Evolutionary conservation across 139 green algal species (phyloP), one percentile per base, ranked within the genome.

Genomic region (Coelastrella sp.): DNA sequence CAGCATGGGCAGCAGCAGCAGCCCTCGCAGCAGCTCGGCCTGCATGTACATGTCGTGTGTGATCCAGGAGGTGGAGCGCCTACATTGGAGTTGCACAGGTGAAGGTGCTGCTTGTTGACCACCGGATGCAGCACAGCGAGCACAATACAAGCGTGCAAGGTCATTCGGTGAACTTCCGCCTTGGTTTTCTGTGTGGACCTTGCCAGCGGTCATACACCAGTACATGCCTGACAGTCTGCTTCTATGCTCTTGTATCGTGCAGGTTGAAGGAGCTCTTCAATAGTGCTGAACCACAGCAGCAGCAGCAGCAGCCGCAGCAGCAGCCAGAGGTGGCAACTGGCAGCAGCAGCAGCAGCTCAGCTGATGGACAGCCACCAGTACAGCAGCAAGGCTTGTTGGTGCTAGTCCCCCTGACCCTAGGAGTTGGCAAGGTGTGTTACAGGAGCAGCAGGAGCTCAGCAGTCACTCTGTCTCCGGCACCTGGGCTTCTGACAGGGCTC

Each of bases 371-470:
- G 79, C 74, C 60, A 71, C 82, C 79, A 86, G 83, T 79, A 54
- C 17, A 74, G 85, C 73, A 66, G 75, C 64, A 61, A 78, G 80
- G 81, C 10, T 58, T 98, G 57, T 90, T 99, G 22, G 85, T 99
- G 66, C 93, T 99, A 23, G 89, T 99, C 20, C 97, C 97, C 10
- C 89, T 99, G 22, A 96, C 96, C 7, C 93, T 99, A 0, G 97
- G 97, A 7, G 90, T 98, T 11, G 95, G 93, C 80, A 98, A 96
- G 94, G 94, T 98, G 80, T 91, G 93, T 57, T 17, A 7, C 5
- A 19, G 6, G 22, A 22, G 11, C 71, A 32, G 11, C 14, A 32
- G 71, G 14, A 47, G 71, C 14, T 77, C n/a, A n/a, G n/a, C n/a
- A n/a, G n/a, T n/a, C n/a, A n/a, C n/a, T n/a, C n/a, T n/a, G n/a